These are phyloP conservation scores for Chaetomium strumarium DNA, from an alignment of 2,329 filamentous ascomycete species.

Conservation along the genomic window DNA sequence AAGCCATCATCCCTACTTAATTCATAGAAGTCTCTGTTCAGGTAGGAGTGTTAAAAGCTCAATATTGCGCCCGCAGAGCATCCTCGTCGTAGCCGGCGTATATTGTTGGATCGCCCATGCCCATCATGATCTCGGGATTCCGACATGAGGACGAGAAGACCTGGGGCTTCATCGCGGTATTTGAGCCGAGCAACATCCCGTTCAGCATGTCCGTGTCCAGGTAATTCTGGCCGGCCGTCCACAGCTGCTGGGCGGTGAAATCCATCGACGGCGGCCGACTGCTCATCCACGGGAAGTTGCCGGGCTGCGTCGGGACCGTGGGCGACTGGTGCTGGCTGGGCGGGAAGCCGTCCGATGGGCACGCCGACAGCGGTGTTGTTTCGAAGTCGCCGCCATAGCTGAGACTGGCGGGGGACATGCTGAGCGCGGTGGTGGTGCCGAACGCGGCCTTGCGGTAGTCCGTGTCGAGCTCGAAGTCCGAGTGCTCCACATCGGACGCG, in stretches of 20 bases:
- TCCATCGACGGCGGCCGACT: constrained; percentile 9
- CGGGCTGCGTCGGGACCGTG: constrained; percentile 4
- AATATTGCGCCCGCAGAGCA: constrained; percentile 28
- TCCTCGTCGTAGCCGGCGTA: constrained; percentile 48
- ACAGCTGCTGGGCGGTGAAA: constrained; percentile 4
- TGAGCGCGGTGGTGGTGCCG: constrained; percentile 36
- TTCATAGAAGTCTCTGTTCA: no score
- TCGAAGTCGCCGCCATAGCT: constrained; percentile 37
- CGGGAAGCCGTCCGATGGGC: constrained; percentile 22
- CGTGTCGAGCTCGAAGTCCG: constrained; percentile 49
- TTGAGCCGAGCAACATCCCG: constrained; percentile 39
- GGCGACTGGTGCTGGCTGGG: constrained; percentile 8
- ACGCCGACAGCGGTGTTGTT: constrained; percentile 25
- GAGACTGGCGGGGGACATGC: constrained; percentile 51
- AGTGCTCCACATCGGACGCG: constrained; percentile 44
- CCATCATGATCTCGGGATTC: constrained; percentile 51
- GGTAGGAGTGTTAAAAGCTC: not conserved
- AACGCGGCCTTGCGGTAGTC: constrained; percentile 48
- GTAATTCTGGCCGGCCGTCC: constrained; percentile 6
- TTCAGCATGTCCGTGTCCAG: not conserved
- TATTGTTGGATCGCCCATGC: constrained; percentile 54
- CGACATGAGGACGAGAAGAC: constrained; percentile 40
- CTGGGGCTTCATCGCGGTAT: constrained; percentile 52
- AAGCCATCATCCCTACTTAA: not conserved
- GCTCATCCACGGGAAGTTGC: constrained; percentile 2